A percentile compares a stretch with the other conserved stretches of the same genome.
Evolutionary conservation across 129 eudicot species (phyloP).

Genomic region (sunflower (Helianthus annuus)): HanXRQr2.0-SUNRISE NC_035439.2:30009101-30009600

Average conservation of each 20-base stretch:
- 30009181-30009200: too few relatives aligned
- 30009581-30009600: too few relatives aligned
- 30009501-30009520: neutral
- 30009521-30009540: too few relatives aligned
- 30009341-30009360: neutral
- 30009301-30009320: neutral
- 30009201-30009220: neutral
- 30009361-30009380: neutral
- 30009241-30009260: neutral
- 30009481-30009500: slow-evolving; percentile 3
- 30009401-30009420: neutral
- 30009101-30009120: too few relatives aligned
- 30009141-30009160: too few relatives aligned
- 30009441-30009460: neutral
- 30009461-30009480: neutral
- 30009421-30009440: slow-evolving; percentile 2
- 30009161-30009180: too few relatives aligned
- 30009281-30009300: too few relatives aligned
- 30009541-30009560: too few relatives aligned
- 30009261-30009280: neutral
- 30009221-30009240: neutral
- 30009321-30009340: neutral
- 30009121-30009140: too few relatives aligned
- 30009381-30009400: neutral
- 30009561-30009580: too few relatives aligned